Evolutionary conservation across 768 basidiomycete species (phyloP).

Genomic region (Pleurotus giganteus): DNA sequence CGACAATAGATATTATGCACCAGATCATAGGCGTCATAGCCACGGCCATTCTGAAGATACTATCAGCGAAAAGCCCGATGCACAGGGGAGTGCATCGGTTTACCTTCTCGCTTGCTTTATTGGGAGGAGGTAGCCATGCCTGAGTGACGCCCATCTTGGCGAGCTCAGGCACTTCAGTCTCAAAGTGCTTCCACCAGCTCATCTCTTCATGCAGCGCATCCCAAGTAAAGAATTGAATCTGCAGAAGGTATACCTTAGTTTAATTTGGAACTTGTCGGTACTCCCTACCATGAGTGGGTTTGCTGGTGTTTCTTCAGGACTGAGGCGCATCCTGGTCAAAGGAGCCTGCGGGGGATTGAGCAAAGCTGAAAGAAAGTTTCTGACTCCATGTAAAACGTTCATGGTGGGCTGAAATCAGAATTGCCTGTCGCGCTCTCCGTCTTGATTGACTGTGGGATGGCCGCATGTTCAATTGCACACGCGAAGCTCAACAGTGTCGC

Average conservation of each 20-base stretch:
- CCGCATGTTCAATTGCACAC: not conserved
- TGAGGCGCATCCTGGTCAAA: slow-evolving; percentile 59
- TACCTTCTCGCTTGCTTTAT: slow-evolving; percentile 70
- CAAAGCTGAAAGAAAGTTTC: slow-evolving; percentile 23
- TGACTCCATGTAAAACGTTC: slow-evolving; percentile 29
- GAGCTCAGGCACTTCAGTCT: slow-evolving; percentile 60
- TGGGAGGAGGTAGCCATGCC: slow-evolving; percentile 81
- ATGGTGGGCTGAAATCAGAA: not conserved
- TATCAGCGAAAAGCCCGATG: no score
- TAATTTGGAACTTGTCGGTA: not conserved
- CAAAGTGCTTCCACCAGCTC: slow-evolving; percentile 84
- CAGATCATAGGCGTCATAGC: slow-evolving; percentile 86
- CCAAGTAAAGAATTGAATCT: slow-evolving; percentile 90
- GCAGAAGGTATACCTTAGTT: not conserved
- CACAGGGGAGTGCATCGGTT: slow-evolving; percentile 11
- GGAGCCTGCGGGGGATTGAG: slow-evolving; percentile 31
- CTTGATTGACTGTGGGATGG: not conserved
- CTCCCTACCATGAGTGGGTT: slow-evolving; percentile 67
- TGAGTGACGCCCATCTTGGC: slow-evolving; percentile 74
- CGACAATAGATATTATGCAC: slow-evolving; percentile 35
- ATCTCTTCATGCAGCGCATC: slow-evolving; percentile 50
- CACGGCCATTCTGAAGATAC: slow-evolving; percentile 56
- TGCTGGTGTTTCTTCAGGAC: slow-evolving; percentile 41
- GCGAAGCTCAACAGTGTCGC: slow-evolving; percentile 7
- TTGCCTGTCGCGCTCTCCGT: not conserved